Evolutionary conservation across 2,329 filamentous ascomycete genomes (phyloP), one percentile per base, ranked within the genome.

Genomic region (Meredithiella fracta): DNA sequence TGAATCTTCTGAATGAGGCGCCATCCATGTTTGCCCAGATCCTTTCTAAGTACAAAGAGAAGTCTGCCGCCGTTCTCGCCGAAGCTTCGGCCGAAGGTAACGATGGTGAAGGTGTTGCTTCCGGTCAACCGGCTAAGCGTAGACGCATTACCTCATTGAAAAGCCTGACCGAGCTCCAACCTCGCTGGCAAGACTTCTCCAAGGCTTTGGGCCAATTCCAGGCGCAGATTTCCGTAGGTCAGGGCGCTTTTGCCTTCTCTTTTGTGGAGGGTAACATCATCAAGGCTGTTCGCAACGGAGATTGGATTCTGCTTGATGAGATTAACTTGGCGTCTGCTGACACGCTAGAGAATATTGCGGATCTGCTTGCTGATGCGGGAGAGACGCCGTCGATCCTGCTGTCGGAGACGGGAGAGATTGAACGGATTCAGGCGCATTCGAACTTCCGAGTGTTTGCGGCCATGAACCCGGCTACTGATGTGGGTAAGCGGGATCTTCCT

Each of bases 391-490:
- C 87, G 0, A 82, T 98, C 49, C 71, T 98, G 3, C 76, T 99
- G 6, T 90, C 90, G 0, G 92, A 99, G 70, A 92, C 89, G 40
- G 92, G 92, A 38, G 89, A 92, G 62, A 87, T 95, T 47, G 88
- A 97, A 67, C 80, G 90, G 61, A 83, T 98, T 37, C 77, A 83
- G 59, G 92, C 90, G 0, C 91, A 98, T 67, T 83, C 88, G 0
- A 82, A 95, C 61, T 98, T 99, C 67, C 82, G 92, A 40, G 86
- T 99, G 14, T 98, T 99, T 65, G 94, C 87, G 53, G 92, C 94
- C 26, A 99, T 99, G 92, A 99, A 99, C 64, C 92, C 92, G 29
- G 92, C 92, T 3, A 98, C 92, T 2, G 92, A 99, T 70, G 82
- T 96, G 56, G 92, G 94, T 59, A 99, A 98, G 70, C 83, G 91